Conservation (phyloP, 2,329 filamentous ascomycete species). For the Pseudogymnoascus sp. region DNA sequence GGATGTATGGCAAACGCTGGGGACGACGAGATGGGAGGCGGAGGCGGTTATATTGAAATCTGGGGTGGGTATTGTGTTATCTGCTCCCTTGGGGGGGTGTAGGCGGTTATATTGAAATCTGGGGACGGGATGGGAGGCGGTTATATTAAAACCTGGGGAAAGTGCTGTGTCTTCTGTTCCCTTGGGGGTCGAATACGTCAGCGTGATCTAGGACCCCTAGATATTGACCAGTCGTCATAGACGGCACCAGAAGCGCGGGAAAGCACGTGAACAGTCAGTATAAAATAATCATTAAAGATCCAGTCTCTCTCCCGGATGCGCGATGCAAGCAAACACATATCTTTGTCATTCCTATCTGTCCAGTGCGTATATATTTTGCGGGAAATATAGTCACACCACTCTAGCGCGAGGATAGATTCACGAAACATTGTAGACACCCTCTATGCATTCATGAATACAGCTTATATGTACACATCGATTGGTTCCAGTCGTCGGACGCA, state of each 20-base stretch:
- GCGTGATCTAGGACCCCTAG: slow-evolving; percentile 1
- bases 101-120: not conserved
- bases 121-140: not conserved
- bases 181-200: not conserved
- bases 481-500: slow-evolving; percentile 2
- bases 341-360: not conserved
- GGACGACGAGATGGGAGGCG: too few relatives aligned
- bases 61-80: not conserved
- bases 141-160: not conserved
- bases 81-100: not conserved
- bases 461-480: slow-evolving; percentile 9
- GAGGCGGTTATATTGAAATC: not conserved
- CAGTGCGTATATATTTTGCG: not conserved
- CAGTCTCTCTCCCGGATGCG: not conserved
- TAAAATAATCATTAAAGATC: not conserved
- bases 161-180: not conserved
- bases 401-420: not conserved
- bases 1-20: not conserved
- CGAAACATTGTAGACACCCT: slow-evolving; percentile 2
- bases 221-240: not conserved
- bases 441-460: slow-evolving; percentile 9
- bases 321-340: not conserved
- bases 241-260: not conserved
- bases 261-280: not conserved
- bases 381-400: slow-evolving; percentile 2